A percentile compares a stretch with the other conserved stretches of the same genome.
Evolutionary conservation across 345 rosid genomes (phyloP).

Genomic region (Crucihimalaya himalaica): DNA sequence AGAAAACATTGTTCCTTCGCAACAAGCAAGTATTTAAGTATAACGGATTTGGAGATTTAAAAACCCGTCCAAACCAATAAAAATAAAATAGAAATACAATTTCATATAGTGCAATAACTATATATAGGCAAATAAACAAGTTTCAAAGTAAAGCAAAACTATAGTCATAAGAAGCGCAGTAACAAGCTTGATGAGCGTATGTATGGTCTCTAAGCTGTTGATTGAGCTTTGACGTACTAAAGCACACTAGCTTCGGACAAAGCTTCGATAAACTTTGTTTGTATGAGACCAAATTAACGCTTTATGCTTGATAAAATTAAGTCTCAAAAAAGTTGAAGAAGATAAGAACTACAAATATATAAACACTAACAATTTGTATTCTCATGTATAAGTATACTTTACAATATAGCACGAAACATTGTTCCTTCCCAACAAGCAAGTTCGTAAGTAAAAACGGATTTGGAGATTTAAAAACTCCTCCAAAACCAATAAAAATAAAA

Average conservation of each 20-base stretch:
- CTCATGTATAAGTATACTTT: not conserved
- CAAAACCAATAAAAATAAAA: slow-evolving; percentile 6
- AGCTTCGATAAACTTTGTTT: too few relatives aligned
- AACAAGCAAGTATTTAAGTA: slow-evolving; percentile 9
- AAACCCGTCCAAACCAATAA: slow-evolving; percentile 17
- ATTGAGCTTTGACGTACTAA: slow-evolving; percentile 48
- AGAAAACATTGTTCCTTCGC: slow-evolving; percentile 8
- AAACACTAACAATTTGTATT: not conserved
- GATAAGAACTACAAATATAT: not conserved
- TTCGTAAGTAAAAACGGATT: not conserved
- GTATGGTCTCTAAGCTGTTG: slow-evolving; percentile 54
- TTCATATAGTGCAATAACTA: not conserved
- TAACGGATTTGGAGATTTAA: not conserved
- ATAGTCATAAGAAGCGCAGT: not conserved
- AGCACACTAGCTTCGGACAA: slow-evolving; percentile 42
- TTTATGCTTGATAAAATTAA: not conserved
- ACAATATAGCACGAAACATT: slow-evolving; percentile 2
- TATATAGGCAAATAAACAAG: slow-evolving; percentile 15
- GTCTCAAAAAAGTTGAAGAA: not conserved
- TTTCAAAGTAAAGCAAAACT: slow-evolving; percentile 5
- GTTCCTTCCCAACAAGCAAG: slow-evolving; percentile 11
- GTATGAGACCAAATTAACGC: not conserved
- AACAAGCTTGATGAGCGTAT: slow-evolving; percentile 6
- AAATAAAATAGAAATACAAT: not conserved
- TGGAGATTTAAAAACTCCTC: slow-evolving; percentile 16